Evolutionary conservation across 371 early-diverging fungal species (phyloP).

Genomic region (Cokeromyces recurvatus): DNA sequence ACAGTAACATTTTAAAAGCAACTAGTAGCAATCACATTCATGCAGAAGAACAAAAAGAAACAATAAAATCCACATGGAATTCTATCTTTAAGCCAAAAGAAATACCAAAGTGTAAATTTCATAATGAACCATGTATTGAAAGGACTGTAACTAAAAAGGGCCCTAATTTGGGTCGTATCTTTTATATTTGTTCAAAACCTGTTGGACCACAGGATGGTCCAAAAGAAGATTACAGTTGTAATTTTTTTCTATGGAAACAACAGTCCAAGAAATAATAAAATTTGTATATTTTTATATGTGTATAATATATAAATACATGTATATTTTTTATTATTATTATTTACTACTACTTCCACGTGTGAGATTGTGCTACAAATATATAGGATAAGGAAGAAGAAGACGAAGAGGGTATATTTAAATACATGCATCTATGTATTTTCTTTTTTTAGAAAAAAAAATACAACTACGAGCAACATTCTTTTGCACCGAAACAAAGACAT

Average conservation of each 20-base stretch:
- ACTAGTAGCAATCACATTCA: too few relatives aligned
- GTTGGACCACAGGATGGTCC: constrained; percentile 36
- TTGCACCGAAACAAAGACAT: constrained; percentile 21
- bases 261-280: too few relatives aligned
- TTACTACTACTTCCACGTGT: too few relatives aligned
- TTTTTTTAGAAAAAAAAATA: too few relatives aligned
- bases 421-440: too few relatives aligned
- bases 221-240: constrained; percentile 35
- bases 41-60: constrained; percentile 1
- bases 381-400: too few relatives aligned
- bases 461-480: constrained; percentile 18
- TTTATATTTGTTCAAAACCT: constrained; percentile 66
- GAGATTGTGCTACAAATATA: too few relatives aligned
- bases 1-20: too few relatives aligned
- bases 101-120: constrained; percentile 58
- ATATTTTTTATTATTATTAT: too few relatives aligned
- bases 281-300: too few relatives aligned
- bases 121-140: constrained; percentile 63
- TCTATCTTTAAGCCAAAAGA: constrained; percentile 43
- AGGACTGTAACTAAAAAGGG: constrained; percentile 66
- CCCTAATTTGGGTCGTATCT: constrained; percentile 66
- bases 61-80: constrained; percentile 43
- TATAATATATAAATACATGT: too few relatives aligned
- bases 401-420: too few relatives aligned
- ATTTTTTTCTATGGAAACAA: not conserved